Evolutionary conservation across 2,329 filamentous ascomycete species (phyloP).

Genomic region (Talaromyces sp.): DNA sequence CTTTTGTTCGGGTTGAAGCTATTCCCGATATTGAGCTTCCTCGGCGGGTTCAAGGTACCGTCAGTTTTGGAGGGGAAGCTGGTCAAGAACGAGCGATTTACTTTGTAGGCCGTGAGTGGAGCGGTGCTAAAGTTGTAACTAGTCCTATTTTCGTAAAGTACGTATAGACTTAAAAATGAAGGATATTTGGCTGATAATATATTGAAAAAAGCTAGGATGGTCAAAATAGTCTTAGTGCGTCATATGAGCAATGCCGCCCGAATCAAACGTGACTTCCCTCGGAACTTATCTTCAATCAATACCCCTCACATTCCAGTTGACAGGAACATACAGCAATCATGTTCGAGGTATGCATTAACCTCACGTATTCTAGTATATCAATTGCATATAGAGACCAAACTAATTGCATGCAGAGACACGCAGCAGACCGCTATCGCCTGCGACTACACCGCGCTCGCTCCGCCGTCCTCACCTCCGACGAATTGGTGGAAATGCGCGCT

Average conservation of each 20-base stretch:
- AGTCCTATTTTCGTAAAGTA: background rate
- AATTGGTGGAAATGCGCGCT: conserved; percentile 91
- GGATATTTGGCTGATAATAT: background rate
- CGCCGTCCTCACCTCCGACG: conserved; percentile 73
- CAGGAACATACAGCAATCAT: background rate
- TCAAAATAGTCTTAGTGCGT: conserved; percentile 5
- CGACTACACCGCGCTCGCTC: conserved; percentile 80
- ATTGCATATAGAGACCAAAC: background rate
- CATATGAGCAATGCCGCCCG: background rate
- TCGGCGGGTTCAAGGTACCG: background rate
- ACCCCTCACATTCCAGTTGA: background rate
- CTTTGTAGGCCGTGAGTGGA: background rate
- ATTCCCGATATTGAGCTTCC: background rate
- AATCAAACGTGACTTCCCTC: conserved; percentile 2
- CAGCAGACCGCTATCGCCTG: conserved; percentile 71
- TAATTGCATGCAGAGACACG: conserved; percentile 52
- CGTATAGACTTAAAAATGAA: background rate
- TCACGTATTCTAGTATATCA: background rate
- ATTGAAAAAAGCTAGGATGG: background rate
- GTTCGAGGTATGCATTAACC: conserved; percentile 11
- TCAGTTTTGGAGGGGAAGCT: background rate
- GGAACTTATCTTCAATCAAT: background rate
- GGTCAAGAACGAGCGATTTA: background rate
- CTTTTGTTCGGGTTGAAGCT: background rate
- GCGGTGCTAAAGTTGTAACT: background rate